phyloP scores from a whole-genome alignment of 2,329 filamentous ascomycete genomes.

The Pseudopyricularia javanii region DNA sequence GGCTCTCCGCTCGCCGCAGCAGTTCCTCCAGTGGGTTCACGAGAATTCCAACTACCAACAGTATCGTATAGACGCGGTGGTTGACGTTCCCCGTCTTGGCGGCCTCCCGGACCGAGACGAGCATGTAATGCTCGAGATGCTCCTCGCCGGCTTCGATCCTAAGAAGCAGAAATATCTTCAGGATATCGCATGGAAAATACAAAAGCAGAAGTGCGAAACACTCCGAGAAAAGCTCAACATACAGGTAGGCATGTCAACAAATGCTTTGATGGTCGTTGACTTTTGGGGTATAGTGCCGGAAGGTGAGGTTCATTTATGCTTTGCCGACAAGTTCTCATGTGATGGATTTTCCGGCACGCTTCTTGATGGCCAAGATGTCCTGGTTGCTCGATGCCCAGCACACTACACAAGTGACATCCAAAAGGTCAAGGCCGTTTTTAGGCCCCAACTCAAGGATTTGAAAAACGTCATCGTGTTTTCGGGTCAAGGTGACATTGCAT shows the following conservation, averaged over 20 bases:
- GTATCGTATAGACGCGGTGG: constrained; percentile 11
- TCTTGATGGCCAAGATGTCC: constrained; percentile 44
- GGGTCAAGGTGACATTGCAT: constrained; percentile 42
- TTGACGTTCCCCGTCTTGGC: constrained; percentile 27
- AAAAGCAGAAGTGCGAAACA: constrained; percentile 37
- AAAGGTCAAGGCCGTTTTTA: constrained; percentile 46
- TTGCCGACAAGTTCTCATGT: constrained; percentile 52
- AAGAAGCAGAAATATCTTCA: constrained; percentile 33
- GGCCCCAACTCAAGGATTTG: constrained; percentile 49
- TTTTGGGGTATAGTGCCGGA: constrained; percentile 47
- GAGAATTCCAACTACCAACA: constrained; percentile 20
- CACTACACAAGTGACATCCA: constrained; percentile 64
- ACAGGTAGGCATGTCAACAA: constrained; percentile 46
- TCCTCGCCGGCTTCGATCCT: constrained; percentile 49
- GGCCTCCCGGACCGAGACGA: constrained; percentile 36
- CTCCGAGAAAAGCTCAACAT: constrained; percentile 48
- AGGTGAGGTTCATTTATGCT: constrained; percentile 55
- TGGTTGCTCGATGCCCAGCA: constrained; percentile 59
- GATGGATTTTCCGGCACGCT: constrained; percentile 39
- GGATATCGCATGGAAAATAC: constrained; percentile 30
- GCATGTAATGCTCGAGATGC: constrained; percentile 40
- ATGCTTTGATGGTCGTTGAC: constrained; percentile 56
- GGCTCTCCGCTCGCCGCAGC: constrained; percentile 34
- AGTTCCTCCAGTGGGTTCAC: constrained; percentile 42
- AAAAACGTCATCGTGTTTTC: constrained; percentile 76